Conservation (phyloP, 495 filamentous ascomycete genomes). For the Xylona heveae region DNA sequence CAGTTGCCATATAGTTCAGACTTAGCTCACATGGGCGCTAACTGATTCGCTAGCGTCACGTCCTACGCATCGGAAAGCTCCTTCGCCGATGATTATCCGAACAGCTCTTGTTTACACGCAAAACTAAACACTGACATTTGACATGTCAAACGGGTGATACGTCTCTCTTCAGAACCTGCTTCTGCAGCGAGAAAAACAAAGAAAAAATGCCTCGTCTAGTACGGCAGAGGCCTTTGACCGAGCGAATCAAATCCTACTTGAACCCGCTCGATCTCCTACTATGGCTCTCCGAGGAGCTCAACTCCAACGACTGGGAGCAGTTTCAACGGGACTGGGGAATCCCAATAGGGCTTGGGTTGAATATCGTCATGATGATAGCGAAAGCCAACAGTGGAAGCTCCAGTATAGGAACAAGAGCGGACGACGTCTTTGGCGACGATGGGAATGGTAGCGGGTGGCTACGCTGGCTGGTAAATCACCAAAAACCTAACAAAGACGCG, state of each 20-base stretch:
- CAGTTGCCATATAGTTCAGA: too few species aligned
- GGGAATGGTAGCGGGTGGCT: slow-evolving; percentile 35
- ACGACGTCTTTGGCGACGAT: slow-evolving; percentile 74
- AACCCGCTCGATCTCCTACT: slow-evolving; percentile 79
- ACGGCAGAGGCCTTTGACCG: slow-evolving; percentile 48
- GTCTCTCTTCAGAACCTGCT: too few species aligned
- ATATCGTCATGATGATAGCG: slow-evolving; percentile 62
- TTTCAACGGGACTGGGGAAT: slow-evolving; percentile 47
- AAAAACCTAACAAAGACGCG: slow-evolving; percentile 2
- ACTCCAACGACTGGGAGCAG: slow-evolving; percentile 74
- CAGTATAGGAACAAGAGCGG: slow-evolving; percentile 22
- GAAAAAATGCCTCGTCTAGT: slow-evolving; percentile 49
- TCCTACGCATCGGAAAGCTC: too few species aligned
- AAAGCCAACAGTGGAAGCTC: slow-evolving; percentile 40
- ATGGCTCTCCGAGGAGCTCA: slow-evolving; percentile 75
- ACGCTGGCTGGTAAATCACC: slow-evolving; percentile 51
- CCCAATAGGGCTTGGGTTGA: slow-evolving; percentile 50
- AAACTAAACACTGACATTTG: too few species aligned
- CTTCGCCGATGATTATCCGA: too few species aligned
- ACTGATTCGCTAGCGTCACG: too few species aligned
- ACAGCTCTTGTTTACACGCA: too few species aligned
- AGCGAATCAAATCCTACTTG: slow-evolving; percentile 57
- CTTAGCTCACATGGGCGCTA: too few species aligned
- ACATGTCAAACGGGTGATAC: too few species aligned
- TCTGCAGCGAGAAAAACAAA: too few species aligned